A percentile compares a stretch with the other conserved stretches of the same genome.
These are phyloP conservation scores for Rhizopus stolonifer DNA, from an alignment of 371 early-diverging fungal genomes.

Conservation along the genomic window DNA sequence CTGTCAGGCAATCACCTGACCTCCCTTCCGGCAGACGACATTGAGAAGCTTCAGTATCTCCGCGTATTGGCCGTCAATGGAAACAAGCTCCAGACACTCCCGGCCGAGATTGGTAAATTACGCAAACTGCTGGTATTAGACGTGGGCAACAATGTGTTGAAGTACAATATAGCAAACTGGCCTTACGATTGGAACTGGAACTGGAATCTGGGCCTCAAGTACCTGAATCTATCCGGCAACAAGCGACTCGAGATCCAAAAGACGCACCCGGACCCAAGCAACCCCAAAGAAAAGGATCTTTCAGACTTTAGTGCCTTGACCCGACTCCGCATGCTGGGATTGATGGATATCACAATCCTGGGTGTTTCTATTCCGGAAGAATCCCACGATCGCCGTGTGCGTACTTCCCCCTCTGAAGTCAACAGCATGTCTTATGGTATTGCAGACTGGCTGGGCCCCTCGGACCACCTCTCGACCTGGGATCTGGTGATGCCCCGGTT, in stretches of 20 bases:
- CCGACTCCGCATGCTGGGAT: constrained; percentile 73
- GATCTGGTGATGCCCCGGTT: constrained; percentile 82
- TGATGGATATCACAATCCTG: constrained; percentile 87
- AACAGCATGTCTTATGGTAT: constrained; percentile 83
- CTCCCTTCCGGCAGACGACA: constrained; percentile 85
- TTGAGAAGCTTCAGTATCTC: constrained; percentile 70
- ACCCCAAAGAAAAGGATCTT: constrained; percentile 54
- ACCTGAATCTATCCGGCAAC: constrained; percentile 92
- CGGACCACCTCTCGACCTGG: constrained; percentile 68
- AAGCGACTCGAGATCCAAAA: constrained; percentile 83
- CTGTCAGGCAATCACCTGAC: constrained; percentile 85
- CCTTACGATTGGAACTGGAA: constrained; percentile 97
- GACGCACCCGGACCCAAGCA: constrained; percentile 38
- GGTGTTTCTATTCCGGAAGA: constrained; percentile 81
- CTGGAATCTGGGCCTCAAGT: constrained; percentile 86
- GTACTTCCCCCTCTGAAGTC: constrained; percentile 82
- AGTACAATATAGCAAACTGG: constrained; percentile 94
- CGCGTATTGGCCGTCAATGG: constrained; percentile 82
- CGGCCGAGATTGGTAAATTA: constrained; percentile 87
- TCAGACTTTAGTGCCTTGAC: constrained; percentile 77
- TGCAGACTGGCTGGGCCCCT: constrained; percentile 76
- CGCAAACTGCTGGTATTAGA: constrained; percentile 75
- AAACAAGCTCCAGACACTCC: constrained; percentile 85
- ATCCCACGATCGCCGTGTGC: constrained; percentile 74
- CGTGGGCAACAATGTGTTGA: constrained; percentile 83